These are phyloP conservation scores for Globisporangium cystogenes DNA, from an alignment of 352 stramenopile species.

Conservation along the genomic window DNA sequence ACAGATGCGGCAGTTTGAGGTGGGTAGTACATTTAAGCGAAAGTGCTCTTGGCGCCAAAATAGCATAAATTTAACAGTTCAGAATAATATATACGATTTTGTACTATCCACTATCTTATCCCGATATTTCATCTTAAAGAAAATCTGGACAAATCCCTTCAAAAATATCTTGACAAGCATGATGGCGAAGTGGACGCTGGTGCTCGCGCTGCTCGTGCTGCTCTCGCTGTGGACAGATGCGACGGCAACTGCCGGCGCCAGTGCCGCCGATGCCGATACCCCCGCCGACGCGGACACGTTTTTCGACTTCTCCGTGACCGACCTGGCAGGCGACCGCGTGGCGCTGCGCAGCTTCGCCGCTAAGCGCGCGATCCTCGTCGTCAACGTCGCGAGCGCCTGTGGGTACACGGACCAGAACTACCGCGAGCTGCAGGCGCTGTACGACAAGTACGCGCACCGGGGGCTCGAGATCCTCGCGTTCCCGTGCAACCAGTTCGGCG, in stretches of 20 bases:
- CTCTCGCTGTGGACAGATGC: too few relatives aligned
- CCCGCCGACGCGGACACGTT: slow-evolving; percentile 26
- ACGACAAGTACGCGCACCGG: slow-evolving; percentile 64
- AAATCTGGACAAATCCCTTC: too few relatives aligned
- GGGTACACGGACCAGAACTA: slow-evolving; percentile 85
- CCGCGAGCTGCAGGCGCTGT: slow-evolving; percentile 64
- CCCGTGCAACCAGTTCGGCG: slow-evolving; percentile 96
- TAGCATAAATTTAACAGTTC: too few relatives aligned
- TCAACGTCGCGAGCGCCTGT: slow-evolving; percentile 79
- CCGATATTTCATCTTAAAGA: too few relatives aligned
- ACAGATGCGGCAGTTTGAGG: too few relatives aligned
- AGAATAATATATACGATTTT: too few relatives aligned
- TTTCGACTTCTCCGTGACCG: slow-evolving; percentile 50
- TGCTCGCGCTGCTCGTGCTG: slow-evolving; percentile 4
- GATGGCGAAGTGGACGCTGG: too few relatives aligned
- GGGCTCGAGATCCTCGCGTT: slow-evolving; percentile 90
- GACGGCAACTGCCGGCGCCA: too few relatives aligned
- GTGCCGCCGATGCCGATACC: not conserved
- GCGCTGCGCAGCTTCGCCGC: slow-evolving; percentile 42
- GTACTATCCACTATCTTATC: too few relatives aligned
- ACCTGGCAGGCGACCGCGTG: slow-evolving; percentile 37
- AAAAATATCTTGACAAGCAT: too few relatives aligned
- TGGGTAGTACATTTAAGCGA: too few relatives aligned
- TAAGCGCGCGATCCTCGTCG: slow-evolving; percentile 64
- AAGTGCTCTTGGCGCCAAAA: too few relatives aligned